phyloP scores from a whole-genome alignment of 1,284 basidiomycete genomes.

The Cutaneotrichosporon cyanovorans region DNA sequence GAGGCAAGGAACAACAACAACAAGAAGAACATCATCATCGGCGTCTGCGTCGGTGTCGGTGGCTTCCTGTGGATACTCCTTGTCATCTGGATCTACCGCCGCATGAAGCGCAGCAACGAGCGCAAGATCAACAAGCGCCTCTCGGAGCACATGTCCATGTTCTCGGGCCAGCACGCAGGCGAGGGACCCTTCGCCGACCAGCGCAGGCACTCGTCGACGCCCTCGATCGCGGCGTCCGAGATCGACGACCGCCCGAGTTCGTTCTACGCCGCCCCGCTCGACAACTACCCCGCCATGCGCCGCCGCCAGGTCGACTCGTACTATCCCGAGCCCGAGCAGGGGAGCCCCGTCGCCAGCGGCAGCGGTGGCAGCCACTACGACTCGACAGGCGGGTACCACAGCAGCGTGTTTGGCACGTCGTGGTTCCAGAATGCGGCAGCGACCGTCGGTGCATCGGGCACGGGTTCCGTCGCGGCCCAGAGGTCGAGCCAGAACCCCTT shows the following conservation, averaged over 20 bases:
- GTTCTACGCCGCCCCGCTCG: constrained; percentile 46
- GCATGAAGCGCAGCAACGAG: constrained; percentile 43
- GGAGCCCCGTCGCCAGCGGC: no score
- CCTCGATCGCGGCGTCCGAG: constrained; percentile 41
- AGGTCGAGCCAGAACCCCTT: constrained; percentile 37
- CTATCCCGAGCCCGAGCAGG: constrained; percentile 14
- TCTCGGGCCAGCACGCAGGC: constrained; percentile 27
- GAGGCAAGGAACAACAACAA: constrained; percentile 5
- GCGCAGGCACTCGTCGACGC: constrained; percentile 27
- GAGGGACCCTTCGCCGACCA: constrained; percentile 18
- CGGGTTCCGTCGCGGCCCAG: neutral
- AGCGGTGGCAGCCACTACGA: constrained; percentile 8
- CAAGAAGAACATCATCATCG: constrained; percentile 42
- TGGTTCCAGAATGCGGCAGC: constrained; percentile 17
- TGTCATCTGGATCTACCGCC: constrained; percentile 45
- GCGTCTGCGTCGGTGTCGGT: constrained; percentile 40
- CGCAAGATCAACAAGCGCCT: constrained; percentile 42
- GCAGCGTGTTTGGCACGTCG: constrained; percentile 25
- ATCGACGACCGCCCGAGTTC: constrained; percentile 45
- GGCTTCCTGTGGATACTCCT: constrained; percentile 39
- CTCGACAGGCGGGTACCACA: constrained; percentile 20
- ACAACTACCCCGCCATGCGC: constrained; percentile 40
- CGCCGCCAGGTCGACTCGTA: constrained; percentile 21
- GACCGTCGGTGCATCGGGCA: neutral
- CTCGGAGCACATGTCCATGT: constrained; percentile 47